Conservation (phyloP, 2,329 filamentous ascomycete species). For the Epichloe bromicola region DNA sequence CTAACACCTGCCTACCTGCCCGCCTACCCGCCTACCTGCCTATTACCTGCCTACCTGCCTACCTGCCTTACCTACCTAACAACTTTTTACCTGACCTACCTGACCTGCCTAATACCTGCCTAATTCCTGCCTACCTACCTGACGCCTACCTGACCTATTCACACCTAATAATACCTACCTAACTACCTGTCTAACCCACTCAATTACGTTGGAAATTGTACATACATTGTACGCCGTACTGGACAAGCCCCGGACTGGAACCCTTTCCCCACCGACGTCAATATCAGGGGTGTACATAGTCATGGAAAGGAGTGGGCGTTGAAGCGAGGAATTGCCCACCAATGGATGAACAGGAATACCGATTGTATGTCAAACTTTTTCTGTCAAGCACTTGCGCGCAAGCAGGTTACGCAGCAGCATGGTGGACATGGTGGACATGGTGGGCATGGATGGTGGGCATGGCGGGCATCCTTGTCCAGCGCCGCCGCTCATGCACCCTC, state of each 20-base stretch:
- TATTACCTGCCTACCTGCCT: background rate
- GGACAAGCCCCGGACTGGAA: constrained; percentile 1
- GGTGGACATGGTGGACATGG: constrained; percentile 1
- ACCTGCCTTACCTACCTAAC: background rate
- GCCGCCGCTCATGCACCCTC: constrained; percentile 8
- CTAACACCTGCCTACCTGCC: no score
- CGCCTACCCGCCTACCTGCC: background rate
- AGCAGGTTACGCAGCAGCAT: constrained; percentile 8
- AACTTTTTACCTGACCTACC: no score
- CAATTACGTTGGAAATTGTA: no score
- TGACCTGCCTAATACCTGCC: no score
- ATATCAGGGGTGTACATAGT: constrained; percentile 2
- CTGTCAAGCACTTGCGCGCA: constrained; percentile 4
- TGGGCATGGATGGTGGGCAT: background rate
- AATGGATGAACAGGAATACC: constrained; percentile 1
- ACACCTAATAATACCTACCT: no score
- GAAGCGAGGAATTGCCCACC: constrained; percentile 4
- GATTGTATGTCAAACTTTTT: constrained; percentile 5
- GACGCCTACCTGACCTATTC: no score
- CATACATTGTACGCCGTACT: no score
- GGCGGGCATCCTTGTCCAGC: constrained; percentile 8
- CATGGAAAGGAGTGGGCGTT: constrained; percentile 2
- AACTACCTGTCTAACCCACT: no score
- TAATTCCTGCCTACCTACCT: no score
- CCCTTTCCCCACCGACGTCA: constrained; percentile 2